Evolutionary conservation across 441 rosid species (phyloP).

Genomic region (Euphorbia corollata): DNA sequence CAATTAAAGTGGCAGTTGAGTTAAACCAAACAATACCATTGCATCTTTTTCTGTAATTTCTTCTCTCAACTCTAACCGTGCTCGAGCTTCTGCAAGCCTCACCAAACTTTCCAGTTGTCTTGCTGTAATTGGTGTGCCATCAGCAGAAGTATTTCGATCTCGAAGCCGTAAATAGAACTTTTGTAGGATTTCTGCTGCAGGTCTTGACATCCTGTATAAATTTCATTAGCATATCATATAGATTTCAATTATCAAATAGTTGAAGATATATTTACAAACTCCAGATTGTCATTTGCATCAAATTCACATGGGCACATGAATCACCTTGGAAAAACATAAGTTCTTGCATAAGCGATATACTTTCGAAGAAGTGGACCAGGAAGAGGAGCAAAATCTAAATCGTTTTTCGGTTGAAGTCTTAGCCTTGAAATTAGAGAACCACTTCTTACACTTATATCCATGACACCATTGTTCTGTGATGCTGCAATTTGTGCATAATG

Average conservation of each 20-base stretch:
- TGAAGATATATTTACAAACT: neutral
- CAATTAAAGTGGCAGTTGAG: neutral
- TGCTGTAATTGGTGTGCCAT: conserved; percentile 92
- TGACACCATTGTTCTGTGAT: conserved; percentile 32
- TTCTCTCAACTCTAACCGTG: conserved; percentile 88
- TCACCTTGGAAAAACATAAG: conserved; percentile 78
- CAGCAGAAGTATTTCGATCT: conserved; percentile 87
- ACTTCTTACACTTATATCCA: conserved; percentile 38
- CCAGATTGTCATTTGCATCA: conserved; percentile 3
- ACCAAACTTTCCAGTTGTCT: conserved; percentile 95
- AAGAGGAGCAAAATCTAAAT: conserved; percentile 65
- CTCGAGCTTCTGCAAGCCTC: conserved; percentile 91
- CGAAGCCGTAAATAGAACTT: conserved; percentile 84
- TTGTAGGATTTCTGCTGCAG: conserved; percentile 86
- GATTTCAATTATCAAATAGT: conserved; percentile 15
- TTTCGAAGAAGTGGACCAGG: conserved; percentile 84
- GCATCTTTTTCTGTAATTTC: conserved; percentile 92
- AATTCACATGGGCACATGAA: conserved; percentile 21
- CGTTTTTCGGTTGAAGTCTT: conserved; percentile 62
- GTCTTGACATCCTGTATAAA: conserved; percentile 68
- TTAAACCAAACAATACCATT: conserved; percentile 20
- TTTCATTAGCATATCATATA: conserved; percentile 12
- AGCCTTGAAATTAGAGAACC: conserved; percentile 74
- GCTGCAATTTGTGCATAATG: conserved; percentile 29
- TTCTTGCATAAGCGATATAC: conserved; percentile 87